These are phyloP conservation scores for Syncephalastrum monosporum DNA, from an alignment of 371 early-diverging fungal genomes.

Conservation along the genomic window DNA sequence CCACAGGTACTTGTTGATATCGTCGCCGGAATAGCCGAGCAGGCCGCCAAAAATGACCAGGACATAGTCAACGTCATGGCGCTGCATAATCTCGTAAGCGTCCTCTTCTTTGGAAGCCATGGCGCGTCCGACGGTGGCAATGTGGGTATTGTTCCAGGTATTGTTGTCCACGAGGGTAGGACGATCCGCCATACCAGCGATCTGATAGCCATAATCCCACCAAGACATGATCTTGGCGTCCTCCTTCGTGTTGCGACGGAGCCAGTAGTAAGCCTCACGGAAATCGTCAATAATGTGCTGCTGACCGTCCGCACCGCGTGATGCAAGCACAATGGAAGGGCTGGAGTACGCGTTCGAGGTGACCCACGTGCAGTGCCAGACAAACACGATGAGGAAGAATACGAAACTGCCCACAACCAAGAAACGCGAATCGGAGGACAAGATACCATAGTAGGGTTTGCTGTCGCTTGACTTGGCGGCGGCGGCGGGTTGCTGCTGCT, in stretches of 20 bases:
- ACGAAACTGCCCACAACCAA: conserved; percentile 57
- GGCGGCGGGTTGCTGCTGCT: conserved; percentile 10
- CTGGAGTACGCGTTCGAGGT: conserved; percentile 97
- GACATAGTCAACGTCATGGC: conserved; percentile 95
- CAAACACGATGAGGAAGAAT: conserved; percentile 78
- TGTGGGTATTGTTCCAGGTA: conserved; percentile 99
- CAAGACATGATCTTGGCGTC: conserved; percentile 97
- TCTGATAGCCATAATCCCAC: conserved; percentile 99
- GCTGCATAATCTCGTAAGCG: conserved; percentile 85
- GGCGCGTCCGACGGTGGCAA: conserved; percentile 97
- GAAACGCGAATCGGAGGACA: conserved; percentile 42
- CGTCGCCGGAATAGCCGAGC: conserved; percentile 97
- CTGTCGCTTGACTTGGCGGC: conserved; percentile 5
- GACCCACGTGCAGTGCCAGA: conserved; percentile 98
- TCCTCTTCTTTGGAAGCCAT: conserved; percentile 91
- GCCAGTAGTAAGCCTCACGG: conserved; percentile 99
- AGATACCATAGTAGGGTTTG: conserved; percentile 35
- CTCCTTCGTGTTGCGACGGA: conserved; percentile 92
- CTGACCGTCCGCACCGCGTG: conserved; percentile 81
- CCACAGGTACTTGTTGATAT: conserved; percentile 99
- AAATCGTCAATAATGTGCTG: conserved; percentile 98
- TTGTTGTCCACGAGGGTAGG: conserved; percentile 99
- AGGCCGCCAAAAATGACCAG: conserved; percentile 95
- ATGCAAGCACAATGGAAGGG: conserved; percentile 98
- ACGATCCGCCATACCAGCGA: conserved; percentile 98